Evolutionary conservation across 2,329 filamentous ascomycete species (phyloP), one percentile per base, ranked within the genome.

Genomic region (Claviceps paspali): DNA sequence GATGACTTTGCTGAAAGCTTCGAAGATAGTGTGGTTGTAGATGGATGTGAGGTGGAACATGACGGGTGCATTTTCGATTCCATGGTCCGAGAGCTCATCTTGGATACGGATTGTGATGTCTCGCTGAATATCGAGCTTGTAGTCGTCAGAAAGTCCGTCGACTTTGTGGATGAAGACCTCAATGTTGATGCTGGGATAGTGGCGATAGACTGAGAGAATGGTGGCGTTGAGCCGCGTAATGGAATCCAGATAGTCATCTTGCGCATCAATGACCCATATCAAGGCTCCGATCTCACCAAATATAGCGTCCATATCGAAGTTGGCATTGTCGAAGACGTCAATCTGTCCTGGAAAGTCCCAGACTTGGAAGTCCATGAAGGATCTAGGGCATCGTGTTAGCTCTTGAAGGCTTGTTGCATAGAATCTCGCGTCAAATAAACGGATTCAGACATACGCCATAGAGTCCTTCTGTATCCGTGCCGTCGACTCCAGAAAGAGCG

Each of bases 151-250:
- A 12, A 98, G 69, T n/a, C 87, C 88, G 54, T 98, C 91, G 24
- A 95, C 88, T 59, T 98, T 98, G 70, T 98, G 91, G 49, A 98
- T 93, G 59, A 98, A 96, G 35, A 98, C 88, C 55, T 96, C 88
- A 46, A 98, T 82, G 58, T 95, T 94, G 61, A 96, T 91, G 53
- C 84, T 80, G 2, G 88, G 87, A 53, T 93, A 95, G 42, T 76
- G 77, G 46, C 85, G 77, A 54, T 94, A 84, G 2, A 98, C 74
- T 46, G 85, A 83, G 40, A 95, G 67, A 44, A 96, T 93, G 6
- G 87, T 94, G 38, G 76, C 69, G 58, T 94, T 93, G 21, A 98
- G 73, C 7, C 84, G 79, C 38, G 76, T 75, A 33, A 98, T 83
- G 14, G 87, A 83, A 56, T 95, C 86, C 38, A 94, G 74, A 54